A percentile compares a stretch with the other conserved stretches of the same genome.
Evolutionary conservation across 2,329 filamentous ascomycete genomes (phyloP).

Genomic region (Pyricularia pennisetigena): DNA sequence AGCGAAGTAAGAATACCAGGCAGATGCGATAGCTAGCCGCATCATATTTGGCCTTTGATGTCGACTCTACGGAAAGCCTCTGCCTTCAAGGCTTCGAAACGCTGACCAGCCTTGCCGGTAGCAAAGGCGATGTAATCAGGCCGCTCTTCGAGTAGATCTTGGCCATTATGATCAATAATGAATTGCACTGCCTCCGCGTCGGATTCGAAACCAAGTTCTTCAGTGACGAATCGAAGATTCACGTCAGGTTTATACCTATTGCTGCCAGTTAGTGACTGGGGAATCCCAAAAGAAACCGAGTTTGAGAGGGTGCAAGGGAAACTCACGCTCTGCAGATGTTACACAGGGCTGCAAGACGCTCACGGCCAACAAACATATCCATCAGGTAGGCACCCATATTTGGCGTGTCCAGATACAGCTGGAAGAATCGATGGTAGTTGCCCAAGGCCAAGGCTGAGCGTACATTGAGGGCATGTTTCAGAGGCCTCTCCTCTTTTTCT

Average conservation of each 20-base stretch:
- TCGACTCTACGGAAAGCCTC: slow-evolving; percentile 80
- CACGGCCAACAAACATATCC: slow-evolving; percentile 96
- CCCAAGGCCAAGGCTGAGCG: slow-evolving; percentile 85
- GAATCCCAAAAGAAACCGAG: too few relatives aligned
- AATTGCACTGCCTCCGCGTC: slow-evolving; percentile 88
- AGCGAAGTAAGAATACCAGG: not conserved
- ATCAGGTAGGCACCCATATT: slow-evolving; percentile 98
- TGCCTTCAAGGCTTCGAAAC: slow-evolving; percentile 66
- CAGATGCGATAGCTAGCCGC: slow-evolving; percentile 1
- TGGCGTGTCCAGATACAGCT: slow-evolving; percentile 84
- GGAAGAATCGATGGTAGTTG: slow-evolving; percentile 98
- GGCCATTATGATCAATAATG: slow-evolving; percentile 69
- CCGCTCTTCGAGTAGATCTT: slow-evolving; percentile 68
- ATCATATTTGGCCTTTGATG: slow-evolving; percentile 93
- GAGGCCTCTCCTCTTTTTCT: slow-evolving; percentile 79
- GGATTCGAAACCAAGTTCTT: slow-evolving; percentile 92
- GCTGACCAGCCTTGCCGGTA: slow-evolving; percentile 58
- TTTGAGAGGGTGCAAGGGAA: not conserved
- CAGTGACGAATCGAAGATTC: slow-evolving; percentile 81
- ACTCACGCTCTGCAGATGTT: slow-evolving; percentile 93
- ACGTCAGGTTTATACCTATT: slow-evolving; percentile 84
- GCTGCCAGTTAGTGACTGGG: slow-evolving; percentile 31
- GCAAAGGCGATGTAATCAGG: slow-evolving; percentile 64
- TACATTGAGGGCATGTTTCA: slow-evolving; percentile 86
- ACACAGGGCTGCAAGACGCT: slow-evolving; percentile 82